Evolutionary conservation across 495 filamentous ascomycete genomes (phyloP).

Genomic region (Tuber brumale): DNA sequence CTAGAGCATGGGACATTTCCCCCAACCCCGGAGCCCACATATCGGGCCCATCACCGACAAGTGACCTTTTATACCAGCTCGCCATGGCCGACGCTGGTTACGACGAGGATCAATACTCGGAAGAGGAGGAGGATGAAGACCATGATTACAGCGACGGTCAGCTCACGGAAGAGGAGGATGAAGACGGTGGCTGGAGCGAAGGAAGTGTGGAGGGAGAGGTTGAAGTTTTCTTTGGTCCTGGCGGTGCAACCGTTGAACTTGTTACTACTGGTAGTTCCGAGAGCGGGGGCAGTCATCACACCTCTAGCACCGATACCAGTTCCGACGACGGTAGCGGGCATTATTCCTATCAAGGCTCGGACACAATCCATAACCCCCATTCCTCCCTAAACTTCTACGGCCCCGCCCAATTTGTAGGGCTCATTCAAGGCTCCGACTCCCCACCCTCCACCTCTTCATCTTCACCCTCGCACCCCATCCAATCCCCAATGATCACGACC

Average conservation of each 20-base stretch:
- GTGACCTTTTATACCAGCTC: background rate
- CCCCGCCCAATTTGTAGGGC: slow-evolving; percentile 15
- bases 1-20: slow-evolving; percentile 37
- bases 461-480: background rate
- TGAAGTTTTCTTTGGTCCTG: slow-evolving; percentile 13
- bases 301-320: slow-evolving; percentile 23
- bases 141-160: background rate
- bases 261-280: slow-evolving; percentile 6
- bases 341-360: slow-evolving; percentile 9
- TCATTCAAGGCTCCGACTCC: slow-evolving; percentile 20
- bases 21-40: background rate
- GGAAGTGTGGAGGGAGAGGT: slow-evolving; percentile 14
- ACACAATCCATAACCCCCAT: background rate
- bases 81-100: slow-evolving; percentile 9
- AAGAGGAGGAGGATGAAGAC: slow-evolving; percentile 14
- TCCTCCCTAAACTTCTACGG: slow-evolving; percentile 7
- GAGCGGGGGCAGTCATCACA: background rate
- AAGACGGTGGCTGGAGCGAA: slow-evolving; percentile 9
- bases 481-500: background rate
- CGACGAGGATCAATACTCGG: slow-evolving; percentile 17
- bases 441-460: background rate
- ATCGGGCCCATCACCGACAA: background rate
- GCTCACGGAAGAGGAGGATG: slow-evolving; percentile 14
- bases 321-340: slow-evolving; percentile 9
- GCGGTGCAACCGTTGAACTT: slow-evolving; percentile 10